These are phyloP conservation scores for Blastomyces silverae DNA, from an alignment of 2,329 filamentous ascomycete genomes.

Conservation along the genomic window DNA sequence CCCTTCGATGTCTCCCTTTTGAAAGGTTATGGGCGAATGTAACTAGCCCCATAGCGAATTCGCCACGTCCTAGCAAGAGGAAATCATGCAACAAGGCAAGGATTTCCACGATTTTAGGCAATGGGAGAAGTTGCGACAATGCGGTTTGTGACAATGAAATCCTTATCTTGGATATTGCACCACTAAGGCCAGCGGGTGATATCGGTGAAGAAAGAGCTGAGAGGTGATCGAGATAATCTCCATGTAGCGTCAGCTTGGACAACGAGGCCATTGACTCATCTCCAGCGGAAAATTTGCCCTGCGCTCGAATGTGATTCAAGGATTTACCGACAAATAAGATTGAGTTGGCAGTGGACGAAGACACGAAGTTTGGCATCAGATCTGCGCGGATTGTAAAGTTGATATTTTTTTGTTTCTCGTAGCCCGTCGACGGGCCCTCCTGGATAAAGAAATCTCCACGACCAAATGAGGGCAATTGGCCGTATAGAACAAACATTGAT, in stretches of 20 bases:
- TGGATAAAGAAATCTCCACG: conserved; percentile 81
- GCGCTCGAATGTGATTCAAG: conserved; percentile 69
- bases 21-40: conserved; percentile 76
- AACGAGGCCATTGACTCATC: conserved; percentile 38
- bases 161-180: conserved; percentile 67
- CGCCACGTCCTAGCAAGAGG: conserved; percentile 77
- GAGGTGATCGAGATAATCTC: conserved; percentile 50
- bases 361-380: conserved; percentile 74
- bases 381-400: conserved; percentile 54
- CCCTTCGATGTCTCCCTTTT: conserved; percentile 62
- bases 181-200: conserved; percentile 61
- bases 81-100: conserved; percentile 75
- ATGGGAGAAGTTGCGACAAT: conserved; percentile 72
- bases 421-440: conserved; percentile 34
- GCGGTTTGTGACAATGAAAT: conserved; percentile 76
- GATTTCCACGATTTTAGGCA: conserved; percentile 67
- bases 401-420: conserved; percentile 35
- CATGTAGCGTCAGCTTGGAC: conserved; percentile 53
- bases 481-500: conserved; percentile 85
- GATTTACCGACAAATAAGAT: conserved; percentile 89
- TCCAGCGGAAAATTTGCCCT: conserved; percentile 33
- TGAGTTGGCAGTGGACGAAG: conserved; percentile 64
- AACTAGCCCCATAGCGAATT: conserved; percentile 83
- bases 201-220: conserved; percentile 66
- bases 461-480: conserved; percentile 69